Evolutionary conservation across 1,139 yeast genomes (phyloP).

Genomic region (Pichiaceae sp.): DNA sequence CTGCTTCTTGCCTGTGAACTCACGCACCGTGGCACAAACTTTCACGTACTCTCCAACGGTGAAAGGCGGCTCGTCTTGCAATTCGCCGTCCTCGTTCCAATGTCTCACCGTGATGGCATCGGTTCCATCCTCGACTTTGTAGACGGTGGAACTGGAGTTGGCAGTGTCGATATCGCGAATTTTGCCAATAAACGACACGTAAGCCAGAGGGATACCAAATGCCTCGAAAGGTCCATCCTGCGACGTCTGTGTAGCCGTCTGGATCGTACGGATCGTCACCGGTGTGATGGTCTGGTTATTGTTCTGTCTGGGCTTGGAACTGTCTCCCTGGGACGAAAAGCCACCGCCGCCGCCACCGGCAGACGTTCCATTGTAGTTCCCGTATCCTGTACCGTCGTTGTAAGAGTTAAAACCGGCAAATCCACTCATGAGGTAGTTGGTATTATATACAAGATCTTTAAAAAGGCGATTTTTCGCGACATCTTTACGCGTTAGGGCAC

Average conservation of each 20-base stretch:
- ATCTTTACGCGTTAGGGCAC: too few relatives aligned
- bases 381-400: slow-evolving; percentile 20
- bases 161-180: slow-evolving; percentile 39
- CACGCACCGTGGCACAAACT: slow-evolving; percentile 66
- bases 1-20: slow-evolving; percentile 58
- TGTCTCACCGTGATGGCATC: slow-evolving; percentile 63
- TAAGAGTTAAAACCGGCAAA: slow-evolving; percentile 17
- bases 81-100: slow-evolving; percentile 48
- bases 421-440: slow-evolving; percentile 19
- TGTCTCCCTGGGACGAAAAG: slow-evolving; percentile 15
- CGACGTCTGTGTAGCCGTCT: slow-evolving; percentile 53
- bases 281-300: slow-evolving; percentile 52
- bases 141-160: slow-evolving; percentile 43
- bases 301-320: slow-evolving; percentile 21
- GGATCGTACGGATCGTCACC: slow-evolving; percentile 74
- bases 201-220: slow-evolving; percentile 46
- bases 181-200: slow-evolving; percentile 45
- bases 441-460: too few relatives aligned
- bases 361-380: slow-evolving; percentile 15
- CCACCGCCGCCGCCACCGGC: slow-evolving; percentile 21
- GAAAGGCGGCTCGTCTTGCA: slow-evolving; percentile 9
- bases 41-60: slow-evolving; percentile 49
- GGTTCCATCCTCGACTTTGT: slow-evolving; percentile 79
- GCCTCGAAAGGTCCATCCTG: slow-evolving; percentile 72
- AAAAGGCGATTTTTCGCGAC: too few relatives aligned